Base-by-base conservation (phyloP, 257 asterid genomes). In the Nicotiana otophora region DNA sequence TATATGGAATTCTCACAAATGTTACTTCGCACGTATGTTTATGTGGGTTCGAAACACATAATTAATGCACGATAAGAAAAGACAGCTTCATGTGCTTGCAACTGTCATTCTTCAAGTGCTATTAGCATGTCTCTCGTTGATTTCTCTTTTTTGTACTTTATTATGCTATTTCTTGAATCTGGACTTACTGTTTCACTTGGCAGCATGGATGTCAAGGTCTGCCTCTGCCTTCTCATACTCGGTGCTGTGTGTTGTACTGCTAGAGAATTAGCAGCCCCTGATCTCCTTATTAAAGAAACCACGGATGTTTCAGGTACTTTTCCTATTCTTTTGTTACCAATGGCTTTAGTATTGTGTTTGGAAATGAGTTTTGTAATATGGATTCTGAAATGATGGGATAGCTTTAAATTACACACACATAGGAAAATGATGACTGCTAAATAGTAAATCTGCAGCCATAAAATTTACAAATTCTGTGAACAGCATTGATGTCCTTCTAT, bases 191-290 rank as follows among this genome's bases (percentile, higher is more conserved):
- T 68, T 64, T 82, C 48, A 34, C 65, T 83, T 87, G 82, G 88
- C 90, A 96, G 98, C 88, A 96, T 96, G 99, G 93, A 91, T 67
- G 80, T 82, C 33, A 89, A 89, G 89, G 89, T 88, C 87, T 86
- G 89, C 86, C 77, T 92, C 42, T 53, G 87, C 81, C 87, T 96
- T 63, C 55, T 87, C 46, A 7, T 88, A 33, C 84, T 91, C 51
- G 80, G 92, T 89, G 83, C 87, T 81, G 84, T 91, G 89, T 82
- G 86, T 88, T 87, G 91, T 81, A 68, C 86, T 83, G 98, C 98
- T 55, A 87, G 97, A 82, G 92, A 93, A 81, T 83, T 93, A 74
- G 86, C 76, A 42, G 82, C 89, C 58, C 81, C 87, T 86, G 64
- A 87, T 83, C 81, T 30, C 62, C 53, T 64, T 74, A 5, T 66